These are phyloP conservation scores for Sporopachydermia quercuum DNA, from an alignment of 805 yeast genomes.

Conservation along the genomic window DNA sequence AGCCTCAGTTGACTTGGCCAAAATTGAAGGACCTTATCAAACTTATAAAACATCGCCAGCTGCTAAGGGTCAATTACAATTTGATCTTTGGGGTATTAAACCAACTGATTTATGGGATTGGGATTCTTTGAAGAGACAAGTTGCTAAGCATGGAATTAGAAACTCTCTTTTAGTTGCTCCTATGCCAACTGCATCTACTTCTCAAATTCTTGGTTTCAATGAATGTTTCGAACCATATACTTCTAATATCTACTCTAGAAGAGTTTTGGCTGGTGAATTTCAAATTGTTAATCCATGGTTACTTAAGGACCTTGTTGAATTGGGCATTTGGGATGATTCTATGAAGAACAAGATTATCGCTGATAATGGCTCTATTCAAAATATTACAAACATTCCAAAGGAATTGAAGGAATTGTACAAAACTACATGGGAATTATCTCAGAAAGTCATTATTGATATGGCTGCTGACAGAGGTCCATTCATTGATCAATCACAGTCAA, in stretches of 20 bases:
- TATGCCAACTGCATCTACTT: constrained; percentile 97
- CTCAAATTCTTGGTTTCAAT: constrained; percentile 84
- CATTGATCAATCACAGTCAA: constrained; percentile 78
- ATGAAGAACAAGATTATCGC: constrained; percentile 66
- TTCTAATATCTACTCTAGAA: constrained; percentile 78
- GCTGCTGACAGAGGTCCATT: constrained; percentile 66
- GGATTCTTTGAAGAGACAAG: constrained; percentile 48
- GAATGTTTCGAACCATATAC: constrained; percentile 97
- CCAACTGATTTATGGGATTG: constrained; percentile 85
- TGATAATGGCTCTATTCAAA: constrained; percentile 76
- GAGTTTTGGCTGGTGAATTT: constrained; percentile 87
- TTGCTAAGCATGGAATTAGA: constrained; percentile 55
- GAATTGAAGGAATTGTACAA: constrained; percentile 68
- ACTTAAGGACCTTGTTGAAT: constrained; percentile 62
- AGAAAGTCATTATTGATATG: constrained; percentile 72
- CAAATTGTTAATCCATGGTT: constrained; percentile 85
- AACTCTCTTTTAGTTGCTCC: constrained; percentile 74
- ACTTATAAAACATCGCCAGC: constrained; percentile 80
- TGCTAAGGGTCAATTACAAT: constrained; percentile 72
- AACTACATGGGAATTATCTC: constrained; percentile 95
- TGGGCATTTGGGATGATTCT: constrained; percentile 71
- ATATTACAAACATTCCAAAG: constrained; percentile 56
- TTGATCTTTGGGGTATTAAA: constrained; percentile 69
- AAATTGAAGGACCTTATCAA: constrained; percentile 51
- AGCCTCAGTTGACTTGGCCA: constrained; percentile 72